Conservation (phyloP, 495 filamentous ascomycete species). For the Neurospora sp. region DNA sequence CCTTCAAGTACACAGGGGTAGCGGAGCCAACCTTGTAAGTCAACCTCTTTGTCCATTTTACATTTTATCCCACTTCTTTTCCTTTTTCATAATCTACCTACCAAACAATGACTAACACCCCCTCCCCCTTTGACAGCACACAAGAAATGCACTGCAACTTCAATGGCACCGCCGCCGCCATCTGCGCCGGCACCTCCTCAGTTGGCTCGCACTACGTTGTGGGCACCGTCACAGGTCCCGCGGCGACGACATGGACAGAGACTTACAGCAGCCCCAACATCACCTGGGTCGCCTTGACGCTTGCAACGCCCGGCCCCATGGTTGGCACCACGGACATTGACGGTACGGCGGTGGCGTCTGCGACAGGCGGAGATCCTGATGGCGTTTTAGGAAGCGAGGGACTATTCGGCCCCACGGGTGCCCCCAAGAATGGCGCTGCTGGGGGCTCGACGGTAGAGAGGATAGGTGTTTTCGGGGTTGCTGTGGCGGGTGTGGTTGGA, state of each 20-base stretch:
- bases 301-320: constrained; percentile 17
- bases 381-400: constrained; percentile 5
- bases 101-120: neutral
- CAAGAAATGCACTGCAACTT: constrained; percentile 24
- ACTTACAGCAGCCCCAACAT: constrained; percentile 22
- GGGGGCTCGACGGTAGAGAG: neutral
- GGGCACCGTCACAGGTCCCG: constrained; percentile 22
- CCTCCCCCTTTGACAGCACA: constrained; percentile 15
- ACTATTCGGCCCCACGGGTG: neutral
- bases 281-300: constrained; percentile 28
- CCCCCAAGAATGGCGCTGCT: constrained; percentile 5
- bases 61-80: neutral
- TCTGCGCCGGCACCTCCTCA: constrained; percentile 29
- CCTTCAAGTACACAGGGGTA: constrained; percentile 18
- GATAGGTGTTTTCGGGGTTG: neutral
- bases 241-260: constrained; percentile 21
- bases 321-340: constrained; percentile 15
- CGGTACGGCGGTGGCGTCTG: constrained; percentile 8
- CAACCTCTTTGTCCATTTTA: neutral
- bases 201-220: constrained; percentile 15
- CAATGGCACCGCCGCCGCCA: constrained; percentile 22
- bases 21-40: constrained; percentile 21
- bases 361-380: constrained; percentile 1
- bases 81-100: too few relatives aligned
- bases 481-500: neutral